Evolutionary conservation across 768 basidiomycete species (phyloP).

Genomic region (Kwoniella sp.): DNA sequence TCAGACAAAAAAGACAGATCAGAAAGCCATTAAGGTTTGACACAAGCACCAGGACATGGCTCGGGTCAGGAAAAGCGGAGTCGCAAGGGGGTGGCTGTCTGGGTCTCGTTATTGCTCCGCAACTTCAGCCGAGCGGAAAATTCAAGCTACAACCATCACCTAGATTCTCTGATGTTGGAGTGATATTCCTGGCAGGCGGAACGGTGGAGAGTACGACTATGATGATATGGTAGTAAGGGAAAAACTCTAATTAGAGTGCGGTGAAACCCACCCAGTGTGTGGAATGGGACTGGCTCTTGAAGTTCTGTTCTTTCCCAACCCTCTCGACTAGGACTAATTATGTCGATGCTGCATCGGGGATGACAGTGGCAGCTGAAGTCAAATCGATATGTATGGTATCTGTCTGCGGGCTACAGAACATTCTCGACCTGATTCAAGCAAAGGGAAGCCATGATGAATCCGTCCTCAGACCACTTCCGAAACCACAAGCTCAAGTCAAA

Average conservation of each 20-base stretch:
- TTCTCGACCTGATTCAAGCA: background rate
- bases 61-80: background rate
- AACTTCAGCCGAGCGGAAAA: too few species aligned
- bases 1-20: background rate
- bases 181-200: background rate
- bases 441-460: background rate
- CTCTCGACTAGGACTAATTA: too few species aligned
- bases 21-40: background rate
- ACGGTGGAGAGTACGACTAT: background rate
- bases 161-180: too few species aligned
- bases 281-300: background rate
- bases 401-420: too few species aligned
- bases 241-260: background rate
- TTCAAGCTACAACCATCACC: too few species aligned
- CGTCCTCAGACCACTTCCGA: background rate
- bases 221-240: background rate
- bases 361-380: too few species aligned
- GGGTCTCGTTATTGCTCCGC: background rate
- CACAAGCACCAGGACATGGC: background rate
- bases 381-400: too few species aligned
- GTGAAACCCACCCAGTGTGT: background rate
- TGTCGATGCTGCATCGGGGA: too few species aligned
- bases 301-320: too few species aligned
- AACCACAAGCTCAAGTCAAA: background rate
- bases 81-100: background rate